Percentiles rank a stretch among this genome's conserved stretches.
Evolutionary conservation across 305 asterid genomes (phyloP).

Genomic region (Fraxinus latifolia): DNA sequence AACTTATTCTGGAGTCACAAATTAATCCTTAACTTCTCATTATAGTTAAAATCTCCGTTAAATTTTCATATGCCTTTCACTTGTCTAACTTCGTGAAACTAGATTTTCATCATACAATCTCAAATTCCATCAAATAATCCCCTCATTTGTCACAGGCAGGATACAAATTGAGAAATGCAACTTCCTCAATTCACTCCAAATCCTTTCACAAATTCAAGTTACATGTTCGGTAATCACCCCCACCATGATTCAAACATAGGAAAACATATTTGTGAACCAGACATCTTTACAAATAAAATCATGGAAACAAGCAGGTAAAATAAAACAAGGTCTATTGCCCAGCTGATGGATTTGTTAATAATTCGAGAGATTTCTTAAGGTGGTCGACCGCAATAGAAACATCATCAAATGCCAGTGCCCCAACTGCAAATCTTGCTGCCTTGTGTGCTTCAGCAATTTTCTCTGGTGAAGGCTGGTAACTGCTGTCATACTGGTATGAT

Average conservation of each 20-base stretch:
- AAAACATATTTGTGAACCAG: conserved; percentile 7
- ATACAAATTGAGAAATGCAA: background rate
- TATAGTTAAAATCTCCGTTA: background rate
- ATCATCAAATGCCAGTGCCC: conserved; percentile 89
- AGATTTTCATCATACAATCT: background rate
- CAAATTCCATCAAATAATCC: background rate
- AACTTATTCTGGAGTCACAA: background rate
- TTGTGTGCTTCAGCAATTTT: conserved; percentile 86
- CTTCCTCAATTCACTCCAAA: conserved; percentile 14
- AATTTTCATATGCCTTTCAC: background rate
- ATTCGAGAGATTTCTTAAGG: conserved; percentile 70
- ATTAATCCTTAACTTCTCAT: background rate
- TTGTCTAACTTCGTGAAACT: background rate
- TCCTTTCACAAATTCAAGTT: conserved; percentile 1
- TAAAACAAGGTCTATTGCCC: conserved; percentile 32
- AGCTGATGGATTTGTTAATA: conserved; percentile 75
- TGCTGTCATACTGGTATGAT: conserved; percentile 57
- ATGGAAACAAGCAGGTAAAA: conserved; percentile 1
- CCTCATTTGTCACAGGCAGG: background rate
- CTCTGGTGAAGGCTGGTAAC: conserved; percentile 75
- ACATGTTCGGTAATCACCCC: background rate
- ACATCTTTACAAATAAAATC: conserved; percentile 27
- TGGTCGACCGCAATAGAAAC: conserved; percentile 66
- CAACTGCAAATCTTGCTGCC: conserved; percentile 95
- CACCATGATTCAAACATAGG: conserved; percentile 14